Percentiles rank a stretch among this genome's conserved stretches.
Conservation (phyloP, 805 yeast genomes). For the Brettanomyces nanus region DNA sequence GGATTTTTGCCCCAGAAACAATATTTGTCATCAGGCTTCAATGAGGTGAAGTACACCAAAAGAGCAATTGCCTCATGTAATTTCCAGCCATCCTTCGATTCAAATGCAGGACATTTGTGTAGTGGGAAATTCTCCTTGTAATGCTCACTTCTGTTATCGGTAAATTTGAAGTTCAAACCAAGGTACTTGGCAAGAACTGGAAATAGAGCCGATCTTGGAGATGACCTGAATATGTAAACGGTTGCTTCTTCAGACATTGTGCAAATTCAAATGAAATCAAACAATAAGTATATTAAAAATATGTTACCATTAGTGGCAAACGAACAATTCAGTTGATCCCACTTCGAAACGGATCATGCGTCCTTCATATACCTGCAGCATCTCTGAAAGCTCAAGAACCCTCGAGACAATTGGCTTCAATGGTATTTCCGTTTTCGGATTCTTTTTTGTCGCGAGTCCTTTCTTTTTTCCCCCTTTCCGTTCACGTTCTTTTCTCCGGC, state of each 20-base stretch:
- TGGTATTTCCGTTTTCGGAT: too few relatives aligned
- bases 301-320: conserved; percentile 24
- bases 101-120: conserved; percentile 52
- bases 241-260: conserved; percentile 12
- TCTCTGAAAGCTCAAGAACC: too few relatives aligned
- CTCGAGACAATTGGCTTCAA: too few relatives aligned
- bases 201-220: conserved; percentile 29
- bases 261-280: conserved; percentile 8
- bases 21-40: conserved; percentile 24
- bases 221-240: conserved; percentile 10
- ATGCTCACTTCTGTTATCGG: conserved; percentile 30
- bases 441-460: too few relatives aligned
- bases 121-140: conserved; percentile 51
- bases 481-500: too few relatives aligned
- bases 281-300: conserved; percentile 55
- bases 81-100: conserved; percentile 57
- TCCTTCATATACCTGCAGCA: too few relatives aligned
- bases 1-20: conserved; percentile 47
- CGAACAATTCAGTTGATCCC: too few relatives aligned
- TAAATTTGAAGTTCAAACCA: conserved; percentile 47
- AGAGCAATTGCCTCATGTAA: conserved; percentile 61
- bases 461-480: too few relatives aligned
- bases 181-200: conserved; percentile 45
- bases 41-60: conserved; percentile 33
- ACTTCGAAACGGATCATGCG: too few relatives aligned